Conservation (phyloP, 108 stramenopile genomes). For the Chaetoceros muelleri region DNA sequence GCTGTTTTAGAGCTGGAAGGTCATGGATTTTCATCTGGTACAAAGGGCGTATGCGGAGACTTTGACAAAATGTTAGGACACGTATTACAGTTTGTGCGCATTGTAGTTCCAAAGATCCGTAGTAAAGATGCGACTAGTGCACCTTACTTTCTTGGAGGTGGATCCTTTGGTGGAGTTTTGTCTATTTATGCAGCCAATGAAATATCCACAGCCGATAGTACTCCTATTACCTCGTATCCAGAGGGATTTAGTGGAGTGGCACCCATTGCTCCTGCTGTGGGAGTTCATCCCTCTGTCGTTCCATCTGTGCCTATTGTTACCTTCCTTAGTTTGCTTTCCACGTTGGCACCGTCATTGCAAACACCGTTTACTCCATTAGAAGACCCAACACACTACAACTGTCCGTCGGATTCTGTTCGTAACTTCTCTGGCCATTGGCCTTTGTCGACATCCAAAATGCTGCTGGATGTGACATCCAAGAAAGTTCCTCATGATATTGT, state of each 20-base stretch:
- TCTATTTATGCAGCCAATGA: conserved; percentile 22
- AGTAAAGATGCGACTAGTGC: neutral
- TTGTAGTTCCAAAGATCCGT: neutral
- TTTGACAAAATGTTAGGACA: conserved; percentile 20
- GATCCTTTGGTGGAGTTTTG: conserved; percentile 32
- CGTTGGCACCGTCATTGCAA: conserved; percentile 11
- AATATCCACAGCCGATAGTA: neutral
- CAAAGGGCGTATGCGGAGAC: conserved; percentile 9
- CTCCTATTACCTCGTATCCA: neutral
- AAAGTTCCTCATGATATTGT: conserved; percentile 21
- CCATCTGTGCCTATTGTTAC: conserved; percentile 23
- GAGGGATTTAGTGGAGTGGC: conserved; percentile 22
- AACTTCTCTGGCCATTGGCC: conserved; percentile 49
- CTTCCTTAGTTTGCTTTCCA: conserved; percentile 15
- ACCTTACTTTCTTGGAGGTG: conserved; percentile 19
- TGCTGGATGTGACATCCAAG: conserved; percentile 33
- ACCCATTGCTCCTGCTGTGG: conserved; percentile 31
- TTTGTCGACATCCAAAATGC: conserved; percentile 33
- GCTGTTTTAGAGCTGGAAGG: conserved; percentile 32
- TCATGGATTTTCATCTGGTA: conserved; percentile 31
- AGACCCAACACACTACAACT: conserved; percentile 35
- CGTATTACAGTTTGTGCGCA: conserved; percentile 11
- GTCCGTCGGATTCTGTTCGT: conserved; percentile 24
- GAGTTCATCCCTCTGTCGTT: conserved; percentile 27
- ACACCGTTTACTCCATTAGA: conserved; percentile 33